These are phyloP conservation scores for Epichloe gansuensis DNA, from an alignment of 2,329 filamentous ascomycete species.

Conservation along the genomic window DNA sequence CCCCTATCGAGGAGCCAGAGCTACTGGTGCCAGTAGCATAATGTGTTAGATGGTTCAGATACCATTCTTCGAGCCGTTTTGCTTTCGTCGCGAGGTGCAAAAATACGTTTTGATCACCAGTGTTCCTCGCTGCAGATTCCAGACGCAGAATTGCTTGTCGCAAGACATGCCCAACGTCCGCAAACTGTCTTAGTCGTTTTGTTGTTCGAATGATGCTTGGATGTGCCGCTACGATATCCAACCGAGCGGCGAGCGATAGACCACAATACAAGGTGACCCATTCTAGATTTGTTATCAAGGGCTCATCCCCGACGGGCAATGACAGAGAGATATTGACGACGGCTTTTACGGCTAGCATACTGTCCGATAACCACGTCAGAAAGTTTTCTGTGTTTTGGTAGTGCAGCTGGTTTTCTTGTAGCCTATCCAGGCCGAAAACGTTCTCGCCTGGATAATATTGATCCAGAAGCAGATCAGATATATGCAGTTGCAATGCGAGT, in stretches of 20 bases:
- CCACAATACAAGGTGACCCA: constrained; percentile 22
- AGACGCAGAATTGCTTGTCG: constrained; percentile 18
- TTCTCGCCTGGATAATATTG: constrained; percentile 16
- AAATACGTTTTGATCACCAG: constrained; percentile 14
- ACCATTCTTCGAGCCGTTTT: constrained; percentile 13
- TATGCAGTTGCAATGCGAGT: constrained; percentile 16
- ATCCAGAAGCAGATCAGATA: constrained; percentile 18
- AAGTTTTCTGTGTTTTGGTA: constrained; percentile 10
- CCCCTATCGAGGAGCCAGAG: not conserved
- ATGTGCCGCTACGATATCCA: constrained; percentile 19
- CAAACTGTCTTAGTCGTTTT: constrained; percentile 17
- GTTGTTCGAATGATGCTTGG: constrained; percentile 13
- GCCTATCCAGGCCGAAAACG: constrained; percentile 14
- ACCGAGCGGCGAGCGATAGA: constrained; percentile 14
- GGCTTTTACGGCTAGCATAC: constrained; percentile 18
- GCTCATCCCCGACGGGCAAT: constrained; percentile 17
- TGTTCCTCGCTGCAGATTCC: constrained; percentile 11
- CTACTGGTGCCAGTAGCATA: not conserved
- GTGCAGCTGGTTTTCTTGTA: constrained; percentile 10
- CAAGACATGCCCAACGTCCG: constrained; percentile 17
- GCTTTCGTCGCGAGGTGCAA: constrained; percentile 12
- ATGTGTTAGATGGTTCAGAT: constrained; percentile 4
- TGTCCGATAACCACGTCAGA: constrained; percentile 19
- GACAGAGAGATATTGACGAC: constrained; percentile 17
- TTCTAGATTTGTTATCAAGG: constrained; percentile 16